Conservation (phyloP, 2,329 filamentous ascomycete genomes). For the Phaeosphaeriaceae sp. region DNA sequence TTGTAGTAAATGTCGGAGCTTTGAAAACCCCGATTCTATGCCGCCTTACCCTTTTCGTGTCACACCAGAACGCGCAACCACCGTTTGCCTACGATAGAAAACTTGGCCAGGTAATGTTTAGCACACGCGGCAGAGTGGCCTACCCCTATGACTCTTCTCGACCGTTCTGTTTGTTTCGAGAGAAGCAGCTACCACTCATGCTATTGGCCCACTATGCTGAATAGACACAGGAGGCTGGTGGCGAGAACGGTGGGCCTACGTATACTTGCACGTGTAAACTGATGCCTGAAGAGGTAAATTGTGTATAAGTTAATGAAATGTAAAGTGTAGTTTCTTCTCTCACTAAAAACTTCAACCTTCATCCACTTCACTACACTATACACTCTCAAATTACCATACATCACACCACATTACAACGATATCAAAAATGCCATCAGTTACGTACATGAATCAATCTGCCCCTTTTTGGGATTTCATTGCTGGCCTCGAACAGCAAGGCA, state of each 20-base stretch:
- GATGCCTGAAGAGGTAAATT: constrained; percentile 31
- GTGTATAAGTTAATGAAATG: constrained; percentile 33
- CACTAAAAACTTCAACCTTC: constrained; percentile 9
- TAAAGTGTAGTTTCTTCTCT: constrained; percentile 11
- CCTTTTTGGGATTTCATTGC: constrained; percentile 64
- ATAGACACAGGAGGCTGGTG: constrained; percentile 23
- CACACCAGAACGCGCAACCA: constrained; percentile 33
- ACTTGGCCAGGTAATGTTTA: constrained; percentile 15
- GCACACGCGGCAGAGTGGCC: constrained; percentile 24
- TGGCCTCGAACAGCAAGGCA: constrained; percentile 55
- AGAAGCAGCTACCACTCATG: background rate
- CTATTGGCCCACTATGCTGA: constrained; percentile 27
- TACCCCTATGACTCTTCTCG: constrained; percentile 30
- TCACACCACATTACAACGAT: constrained; percentile 1
- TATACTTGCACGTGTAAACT: constrained; percentile 35
- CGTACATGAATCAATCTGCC: constrained; percentile 59
- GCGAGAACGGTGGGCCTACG: constrained; percentile 34
- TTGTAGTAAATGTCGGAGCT: constrained; percentile 31
- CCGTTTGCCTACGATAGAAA: constrained; percentile 24
- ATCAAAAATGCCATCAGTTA: constrained; percentile 59
- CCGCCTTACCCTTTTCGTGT: constrained; percentile 15
- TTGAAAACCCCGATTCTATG: constrained; percentile 18
- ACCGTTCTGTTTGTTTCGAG: constrained; percentile 27
- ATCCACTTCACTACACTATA: constrained; percentile 10
- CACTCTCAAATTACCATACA: constrained; percentile 8